These are phyloP conservation scores for Panicum hallii DNA, from an alignment of 202 grass and related monocot genomes.

Conservation along the genomic window DNA sequence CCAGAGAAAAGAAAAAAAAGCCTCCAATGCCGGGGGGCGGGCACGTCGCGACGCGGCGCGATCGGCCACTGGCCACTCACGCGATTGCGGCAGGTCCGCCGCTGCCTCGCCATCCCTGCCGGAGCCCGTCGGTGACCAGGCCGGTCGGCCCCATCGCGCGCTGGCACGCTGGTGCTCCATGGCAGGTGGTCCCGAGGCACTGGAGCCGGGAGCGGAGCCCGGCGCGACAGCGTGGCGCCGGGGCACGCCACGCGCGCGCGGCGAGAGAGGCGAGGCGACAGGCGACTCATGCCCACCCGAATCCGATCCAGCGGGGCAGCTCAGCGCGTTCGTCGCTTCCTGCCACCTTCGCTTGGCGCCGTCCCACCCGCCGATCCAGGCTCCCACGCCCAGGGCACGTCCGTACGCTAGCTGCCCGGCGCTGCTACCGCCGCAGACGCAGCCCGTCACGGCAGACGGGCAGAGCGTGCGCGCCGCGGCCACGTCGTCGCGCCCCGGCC, in stretches of 20 bases:
- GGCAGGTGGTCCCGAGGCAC: background rate
- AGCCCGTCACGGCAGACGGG: constrained; percentile 21
- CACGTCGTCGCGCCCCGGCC: constrained; percentile 16
- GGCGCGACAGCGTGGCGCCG: constrained; percentile 12
- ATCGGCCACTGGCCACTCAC: too few relatives aligned
- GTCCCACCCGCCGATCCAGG: constrained; percentile 26
- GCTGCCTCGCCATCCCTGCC: constrained; percentile 26
- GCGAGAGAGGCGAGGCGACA: background rate
- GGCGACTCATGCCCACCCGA: background rate
- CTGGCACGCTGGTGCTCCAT: background rate
- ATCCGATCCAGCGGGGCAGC: background rate
- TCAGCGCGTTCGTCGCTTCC: constrained; percentile 33
- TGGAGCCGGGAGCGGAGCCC: background rate
- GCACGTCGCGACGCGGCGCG: too few relatives aligned
- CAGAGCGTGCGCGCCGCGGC: background rate
- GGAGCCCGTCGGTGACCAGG: constrained; percentile 40
- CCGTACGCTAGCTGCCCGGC: constrained; percentile 39
- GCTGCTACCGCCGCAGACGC: background rate
- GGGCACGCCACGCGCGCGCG: background rate
- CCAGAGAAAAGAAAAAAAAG: background rate
- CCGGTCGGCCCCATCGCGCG: background rate
- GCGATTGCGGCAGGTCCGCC: constrained; percentile 2
- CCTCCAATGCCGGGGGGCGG: too few relatives aligned
- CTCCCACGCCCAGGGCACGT: background rate
- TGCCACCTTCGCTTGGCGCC: constrained; percentile 23